These are phyloP conservation scores for Mayamaea pseudoterrestris DNA, from an alignment of 108 stramenopile species.

Conservation along the genomic window DNA sequence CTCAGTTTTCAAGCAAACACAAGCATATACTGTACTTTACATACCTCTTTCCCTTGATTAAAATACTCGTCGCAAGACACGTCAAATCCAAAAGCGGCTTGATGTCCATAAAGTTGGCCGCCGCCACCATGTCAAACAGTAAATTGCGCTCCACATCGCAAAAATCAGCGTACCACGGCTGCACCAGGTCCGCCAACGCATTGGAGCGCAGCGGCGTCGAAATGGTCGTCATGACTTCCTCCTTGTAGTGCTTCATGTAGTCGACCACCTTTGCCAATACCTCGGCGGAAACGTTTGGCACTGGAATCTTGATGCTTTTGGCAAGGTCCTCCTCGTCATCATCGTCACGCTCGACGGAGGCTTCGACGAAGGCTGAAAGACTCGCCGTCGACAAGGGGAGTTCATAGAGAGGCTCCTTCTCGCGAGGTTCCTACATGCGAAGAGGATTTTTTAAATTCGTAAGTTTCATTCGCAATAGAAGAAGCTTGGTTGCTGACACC, in stretches of 20 bases:
- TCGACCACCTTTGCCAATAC: constrained; percentile 97
- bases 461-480: no score
- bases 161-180: constrained; percentile 95
- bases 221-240: constrained; percentile 90
- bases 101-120: constrained; percentile 80
- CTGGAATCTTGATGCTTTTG: constrained; percentile 84
- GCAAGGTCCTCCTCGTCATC: constrained; percentile 33
- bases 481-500: no score
- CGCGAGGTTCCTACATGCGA: no score
- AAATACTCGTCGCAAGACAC: constrained; percentile 51
- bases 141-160: constrained; percentile 60
- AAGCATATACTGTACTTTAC: constrained; percentile 3
- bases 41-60: constrained; percentile 57
- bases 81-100: constrained; percentile 74
- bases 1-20: constrained; percentile 25
- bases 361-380: no score
- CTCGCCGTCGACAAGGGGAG: no score
- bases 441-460: no score
- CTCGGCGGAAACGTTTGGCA: constrained; percentile 88
- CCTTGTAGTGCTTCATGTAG: constrained; percentile 85
- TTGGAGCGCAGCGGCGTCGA: constrained; percentile 91
- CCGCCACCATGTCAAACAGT: constrained; percentile 71
- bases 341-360: constrained; percentile 4
- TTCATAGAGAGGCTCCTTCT: no score
- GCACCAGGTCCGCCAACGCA: constrained; percentile 90